Percentiles rank a stretch among this genome's conserved stretches.
Conservation (phyloP, 805 yeast species). For the Metschnikowia hibisci region DNA sequence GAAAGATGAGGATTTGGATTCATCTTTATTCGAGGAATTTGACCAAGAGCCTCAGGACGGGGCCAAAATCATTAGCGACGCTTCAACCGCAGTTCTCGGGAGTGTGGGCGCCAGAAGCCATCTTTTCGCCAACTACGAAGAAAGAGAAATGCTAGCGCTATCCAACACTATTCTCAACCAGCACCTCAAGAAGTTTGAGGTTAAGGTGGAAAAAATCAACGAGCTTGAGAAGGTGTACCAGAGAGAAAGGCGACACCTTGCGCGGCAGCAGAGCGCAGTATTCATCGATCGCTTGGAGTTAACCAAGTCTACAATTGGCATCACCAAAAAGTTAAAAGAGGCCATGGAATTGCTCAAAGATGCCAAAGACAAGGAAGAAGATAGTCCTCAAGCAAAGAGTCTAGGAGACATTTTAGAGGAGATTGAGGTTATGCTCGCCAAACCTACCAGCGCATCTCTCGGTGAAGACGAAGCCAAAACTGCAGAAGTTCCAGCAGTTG, state of each 20-base stretch:
- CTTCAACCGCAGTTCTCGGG: conserved; percentile 68
- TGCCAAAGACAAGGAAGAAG: conserved; percentile 8
- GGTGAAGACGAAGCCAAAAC: conserved; percentile 12
- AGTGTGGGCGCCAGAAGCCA: conserved; percentile 75
- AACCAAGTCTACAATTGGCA: conserved; percentile 51
- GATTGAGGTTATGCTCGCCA: conserved; percentile 30
- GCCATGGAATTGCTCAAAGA: conserved; percentile 21
- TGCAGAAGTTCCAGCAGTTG: conserved; percentile 2
- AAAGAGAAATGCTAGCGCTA: conserved; percentile 65
- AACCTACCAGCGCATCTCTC: conserved; percentile 29
- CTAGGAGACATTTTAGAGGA: conserved; percentile 25
- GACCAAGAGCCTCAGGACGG: conserved; percentile 4
- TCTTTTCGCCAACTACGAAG: conserved; percentile 75
- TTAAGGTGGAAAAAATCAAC: conserved; percentile 56
- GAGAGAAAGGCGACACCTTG: conserved; percentile 55
- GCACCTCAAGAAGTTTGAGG: conserved; percentile 58
- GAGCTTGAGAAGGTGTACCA: conserved; percentile 64
- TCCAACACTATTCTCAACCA: conserved; percentile 56
- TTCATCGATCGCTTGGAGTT: conserved; percentile 65
- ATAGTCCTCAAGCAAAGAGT: conserved; percentile 5
- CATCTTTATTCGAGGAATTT: conserved; percentile 9
- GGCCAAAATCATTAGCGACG: conserved; percentile 46
- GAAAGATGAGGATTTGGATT: background rate
- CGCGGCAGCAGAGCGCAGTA: conserved; percentile 62
- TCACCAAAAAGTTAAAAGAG: conserved; percentile 46